phyloP scores from a whole-genome alignment of 495 filamentous ascomycete genomes.

The Venustampulla echinocandica region DNA sequence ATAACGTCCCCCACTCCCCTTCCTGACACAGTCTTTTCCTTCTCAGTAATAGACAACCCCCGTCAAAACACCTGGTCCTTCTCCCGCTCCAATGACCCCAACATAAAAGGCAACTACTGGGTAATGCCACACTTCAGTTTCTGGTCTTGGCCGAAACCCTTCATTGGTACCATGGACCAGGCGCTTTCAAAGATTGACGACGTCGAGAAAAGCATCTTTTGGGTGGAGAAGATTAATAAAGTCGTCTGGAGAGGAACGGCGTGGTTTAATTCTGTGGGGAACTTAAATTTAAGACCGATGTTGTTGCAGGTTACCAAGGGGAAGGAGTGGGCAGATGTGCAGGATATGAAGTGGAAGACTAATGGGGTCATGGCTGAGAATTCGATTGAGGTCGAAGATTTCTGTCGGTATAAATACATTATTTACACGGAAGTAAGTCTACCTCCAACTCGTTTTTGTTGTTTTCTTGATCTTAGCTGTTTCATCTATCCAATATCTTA shows the following conservation, averaged over 20 bases:
- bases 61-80: slow-evolving; percentile 31
- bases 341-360: slow-evolving; percentile 33
- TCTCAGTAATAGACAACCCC: slow-evolving; percentile 36
- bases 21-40: slow-evolving; percentile 55
- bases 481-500: no score
- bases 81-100: slow-evolving; percentile 30
- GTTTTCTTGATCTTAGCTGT: no score
- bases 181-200: slow-evolving; percentile 31
- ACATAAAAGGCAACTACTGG: slow-evolving; percentile 42
- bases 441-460: no score
- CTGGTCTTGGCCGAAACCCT: slow-evolving; percentile 60
- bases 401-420: slow-evolving; percentile 44
- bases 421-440: slow-evolving; percentile 45
- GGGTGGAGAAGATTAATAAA: slow-evolving; percentile 50
- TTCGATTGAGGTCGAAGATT: slow-evolving; percentile 36
- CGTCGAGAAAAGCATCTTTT: slow-evolving; percentile 28
- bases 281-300: slow-evolving; percentile 35
- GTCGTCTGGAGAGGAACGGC: slow-evolving; percentile 63
- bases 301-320: slow-evolving; percentile 28
- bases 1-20: slow-evolving; percentile 39
- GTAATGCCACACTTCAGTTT: slow-evolving; percentile 74
- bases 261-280: slow-evolving; percentile 38
- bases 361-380: slow-evolving; percentile 23
- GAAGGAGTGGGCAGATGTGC: slow-evolving; percentile 42
- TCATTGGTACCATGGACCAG: slow-evolving; percentile 16